Evolutionary conservation across 805 yeast genomes (phyloP).

Genomic region (Lipomyces kockii): DNA sequence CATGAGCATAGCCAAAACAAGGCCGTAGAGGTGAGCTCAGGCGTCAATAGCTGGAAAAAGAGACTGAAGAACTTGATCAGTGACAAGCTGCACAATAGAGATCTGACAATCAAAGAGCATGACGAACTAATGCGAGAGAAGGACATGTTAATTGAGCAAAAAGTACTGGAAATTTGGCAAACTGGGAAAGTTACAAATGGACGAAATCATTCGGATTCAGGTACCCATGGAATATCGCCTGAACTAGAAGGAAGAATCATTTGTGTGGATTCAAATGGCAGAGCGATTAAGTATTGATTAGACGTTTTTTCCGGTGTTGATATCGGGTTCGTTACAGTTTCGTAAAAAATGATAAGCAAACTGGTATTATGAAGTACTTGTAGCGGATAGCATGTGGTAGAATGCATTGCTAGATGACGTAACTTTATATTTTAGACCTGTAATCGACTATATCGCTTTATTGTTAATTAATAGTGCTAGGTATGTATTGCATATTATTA

Average conservation of each 20-base stretch:
- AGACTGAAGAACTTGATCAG: background rate
- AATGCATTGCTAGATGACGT: background rate
- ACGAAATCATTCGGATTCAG: background rate
- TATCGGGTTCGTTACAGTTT: background rate
- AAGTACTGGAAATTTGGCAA: slow-evolving; percentile 23
- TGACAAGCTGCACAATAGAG: background rate
- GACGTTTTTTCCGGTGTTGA: background rate
- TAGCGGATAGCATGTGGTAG: background rate
- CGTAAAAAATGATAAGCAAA: background rate
- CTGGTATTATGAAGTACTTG: background rate
- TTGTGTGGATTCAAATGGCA: slow-evolving; percentile 15
- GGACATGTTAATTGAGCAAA: slow-evolving; percentile 21
- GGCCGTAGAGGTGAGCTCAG: background rate
- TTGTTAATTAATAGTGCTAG: background rate
- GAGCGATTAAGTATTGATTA: background rate
- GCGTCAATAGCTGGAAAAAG: background rate
- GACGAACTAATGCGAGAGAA: slow-evolving; percentile 16
- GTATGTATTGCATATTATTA: background rate
- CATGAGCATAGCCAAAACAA: slow-evolving; percentile 5
- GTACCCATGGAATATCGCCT: slow-evolving; percentile 23
- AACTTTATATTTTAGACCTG: background rate
- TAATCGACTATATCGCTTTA: background rate
- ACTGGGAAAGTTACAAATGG: slow-evolving; percentile 1
- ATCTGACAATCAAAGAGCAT: background rate
- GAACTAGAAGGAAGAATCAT: slow-evolving; percentile 24